Evolutionary conservation across 495 filamentous ascomycete species (phyloP).

Genomic region (Neurospora africana): DNA sequence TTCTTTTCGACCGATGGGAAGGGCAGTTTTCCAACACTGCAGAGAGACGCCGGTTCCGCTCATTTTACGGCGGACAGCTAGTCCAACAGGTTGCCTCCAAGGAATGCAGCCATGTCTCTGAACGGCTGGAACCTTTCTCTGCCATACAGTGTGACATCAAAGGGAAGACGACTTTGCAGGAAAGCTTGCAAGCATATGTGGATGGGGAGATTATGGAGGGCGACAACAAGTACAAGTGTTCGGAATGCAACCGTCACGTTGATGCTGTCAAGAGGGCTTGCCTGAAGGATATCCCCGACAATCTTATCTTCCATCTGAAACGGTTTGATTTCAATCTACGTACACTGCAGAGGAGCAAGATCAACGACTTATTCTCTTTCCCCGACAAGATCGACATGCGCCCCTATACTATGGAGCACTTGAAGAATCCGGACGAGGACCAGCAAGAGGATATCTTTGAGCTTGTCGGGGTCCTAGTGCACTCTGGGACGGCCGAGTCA

Average conservation of each 20-base stretch:
- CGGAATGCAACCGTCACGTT: constrained; percentile 78
- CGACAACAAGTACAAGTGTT: constrained; percentile 97
- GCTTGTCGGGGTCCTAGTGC: constrained; percentile 83
- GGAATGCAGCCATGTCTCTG: constrained; percentile 89
- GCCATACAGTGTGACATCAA: constrained; percentile 97
- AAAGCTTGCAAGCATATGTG: constrained; percentile 88
- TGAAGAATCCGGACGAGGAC: constrained; percentile 52
- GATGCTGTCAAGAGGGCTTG: constrained; percentile 92
- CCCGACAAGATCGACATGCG: constrained; percentile 78
- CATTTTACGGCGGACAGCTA: constrained; percentile 82
- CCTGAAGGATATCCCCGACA: constrained; percentile 86
- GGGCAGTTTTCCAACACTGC: constrained; percentile 58
- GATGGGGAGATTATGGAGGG: constrained; percentile 97
- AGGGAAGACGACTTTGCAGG: constrained; percentile 71
- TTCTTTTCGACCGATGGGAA: constrained; percentile 87
- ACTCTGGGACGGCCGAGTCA: constrained; percentile 84
- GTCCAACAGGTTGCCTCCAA: constrained; percentile 93
- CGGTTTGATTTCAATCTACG: constrained; percentile 92
- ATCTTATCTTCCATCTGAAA: constrained; percentile 94
- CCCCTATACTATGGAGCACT: constrained; percentile 75
- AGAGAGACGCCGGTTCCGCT: constrained; percentile 65
- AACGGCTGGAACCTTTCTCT: constrained; percentile 80
- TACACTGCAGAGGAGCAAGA: constrained; percentile 75
- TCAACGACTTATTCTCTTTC: constrained; percentile 92
- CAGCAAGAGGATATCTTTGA: constrained; percentile 67